These are phyloP conservation scores for Butyriboletus appendiculatus DNA, from an alignment of 1,284 basidiomycete genomes.

Conservation along the genomic window DNA sequence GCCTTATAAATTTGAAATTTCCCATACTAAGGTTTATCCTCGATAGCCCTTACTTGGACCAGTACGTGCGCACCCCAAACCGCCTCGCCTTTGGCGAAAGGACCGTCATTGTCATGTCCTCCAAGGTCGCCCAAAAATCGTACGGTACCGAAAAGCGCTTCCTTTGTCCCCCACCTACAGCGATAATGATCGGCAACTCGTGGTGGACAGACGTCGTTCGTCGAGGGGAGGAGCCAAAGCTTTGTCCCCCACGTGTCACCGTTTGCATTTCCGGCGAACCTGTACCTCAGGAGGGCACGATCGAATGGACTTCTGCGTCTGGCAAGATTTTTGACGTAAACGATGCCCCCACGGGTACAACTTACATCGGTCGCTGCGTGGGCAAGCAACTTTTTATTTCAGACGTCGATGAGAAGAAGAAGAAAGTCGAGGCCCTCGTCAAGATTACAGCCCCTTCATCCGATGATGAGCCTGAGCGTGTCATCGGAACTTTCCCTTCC, in stretches of 20 bases:
- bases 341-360: slow-evolving; percentile 77
- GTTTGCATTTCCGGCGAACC: slow-evolving; percentile 92
- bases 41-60: slow-evolving; percentile 74
- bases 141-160: slow-evolving; percentile 98
- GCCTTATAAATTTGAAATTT: slow-evolving; percentile 5
- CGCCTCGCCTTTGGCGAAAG: slow-evolving; percentile 90
- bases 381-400: slow-evolving; percentile 92
- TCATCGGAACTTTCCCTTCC: slow-evolving; percentile 86
- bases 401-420: slow-evolving; percentile 88
- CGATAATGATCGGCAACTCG: slow-evolving; percentile 90
- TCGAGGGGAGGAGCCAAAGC: slow-evolving; percentile 71
- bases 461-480: slow-evolving; percentile 74
- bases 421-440: slow-evolving; percentile 88
- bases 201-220: slow-evolving; percentile 87
- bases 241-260: slow-evolving; percentile 80
- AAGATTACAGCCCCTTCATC: slow-evolving; percentile 84
- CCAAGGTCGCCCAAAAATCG: slow-evolving; percentile 95
- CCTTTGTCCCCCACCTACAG: slow-evolving; percentile 94
- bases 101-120: slow-evolving; percentile 94
- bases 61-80: slow-evolving; percentile 84
- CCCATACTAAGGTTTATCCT: slow-evolving; percentile 15
- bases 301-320: slow-evolving; percentile 83
- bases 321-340: slow-evolving; percentile 83
- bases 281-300: slow-evolving; percentile 75
- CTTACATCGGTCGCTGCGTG: slow-evolving; percentile 84